Evolutionary conservation across 1,284 basidiomycete species (phyloP).

Genomic region (Retiboletus flavoniger): DNA sequence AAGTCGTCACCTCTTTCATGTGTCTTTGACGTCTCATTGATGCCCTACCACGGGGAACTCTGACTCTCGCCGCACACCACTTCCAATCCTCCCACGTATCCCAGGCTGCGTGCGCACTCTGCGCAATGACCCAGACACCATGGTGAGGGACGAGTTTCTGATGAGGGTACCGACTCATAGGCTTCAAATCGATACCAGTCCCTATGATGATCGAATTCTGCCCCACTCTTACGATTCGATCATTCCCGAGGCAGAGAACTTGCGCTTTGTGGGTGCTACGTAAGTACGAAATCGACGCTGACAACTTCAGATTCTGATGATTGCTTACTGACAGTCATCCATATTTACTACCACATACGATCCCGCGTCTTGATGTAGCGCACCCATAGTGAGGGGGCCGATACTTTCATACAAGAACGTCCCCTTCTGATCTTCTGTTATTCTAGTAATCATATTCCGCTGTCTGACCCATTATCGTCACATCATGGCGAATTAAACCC

Average conservation of each 20-base stretch:
- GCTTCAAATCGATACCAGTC: slow-evolving; percentile 3
- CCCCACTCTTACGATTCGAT: not conserved
- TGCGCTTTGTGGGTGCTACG: not conserved
- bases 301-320: slow-evolving; percentile 6
- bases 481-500: not conserved
- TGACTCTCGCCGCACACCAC: not conserved
- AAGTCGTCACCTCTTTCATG: slow-evolving; percentile 16
- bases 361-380: not conserved
- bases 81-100: not conserved
- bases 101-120: not conserved
- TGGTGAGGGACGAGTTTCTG: slow-evolving; percentile 7
- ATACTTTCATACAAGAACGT: not conserved
- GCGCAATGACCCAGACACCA: slow-evolving; percentile 16
- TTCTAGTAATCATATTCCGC: slow-evolving; percentile 9
- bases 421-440: slow-evolving; percentile 1
- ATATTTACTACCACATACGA: not conserved
- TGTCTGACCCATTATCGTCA: not conserved
- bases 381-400: slow-evolving; percentile 14
- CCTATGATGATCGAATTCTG: slow-evolving; percentile 9
- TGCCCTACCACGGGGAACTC: slow-evolving; percentile 10
- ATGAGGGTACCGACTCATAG: not conserved
- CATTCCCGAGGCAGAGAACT: slow-evolving; percentile 1
- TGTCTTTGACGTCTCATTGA: slow-evolving; percentile 11
- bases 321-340: slow-evolving; percentile 9
- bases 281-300: slow-evolving; percentile 6